phyloP scores from a whole-genome alignment of 768 basidiomycete species.

The Pleurotus giganteus region DNA sequence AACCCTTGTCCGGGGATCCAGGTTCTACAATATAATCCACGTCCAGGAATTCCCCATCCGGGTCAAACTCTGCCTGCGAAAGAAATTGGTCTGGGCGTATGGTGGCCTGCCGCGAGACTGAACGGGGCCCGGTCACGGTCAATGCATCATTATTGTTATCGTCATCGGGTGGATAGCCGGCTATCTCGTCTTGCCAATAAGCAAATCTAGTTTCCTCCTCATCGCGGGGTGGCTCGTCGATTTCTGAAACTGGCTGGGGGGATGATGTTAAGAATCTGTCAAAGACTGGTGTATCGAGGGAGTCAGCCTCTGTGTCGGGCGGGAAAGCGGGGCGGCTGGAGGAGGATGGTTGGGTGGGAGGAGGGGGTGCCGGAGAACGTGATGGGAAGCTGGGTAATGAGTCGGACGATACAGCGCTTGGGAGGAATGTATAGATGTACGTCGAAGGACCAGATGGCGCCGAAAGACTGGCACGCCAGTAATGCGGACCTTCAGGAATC shows the following conservation, averaged over 20 bases:
- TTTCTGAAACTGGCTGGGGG: slow-evolving; percentile 33
- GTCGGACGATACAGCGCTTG: slow-evolving; percentile 37
- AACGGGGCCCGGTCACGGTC: slow-evolving; percentile 10
- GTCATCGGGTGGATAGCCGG: slow-evolving; percentile 3
- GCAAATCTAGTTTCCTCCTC: slow-evolving; percentile 17
- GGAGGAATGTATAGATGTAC: slow-evolving; percentile 47
- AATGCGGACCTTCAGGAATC: slow-evolving; percentile 40
- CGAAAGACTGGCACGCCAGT: slow-evolving; percentile 33
- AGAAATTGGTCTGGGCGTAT: slow-evolving; percentile 6
- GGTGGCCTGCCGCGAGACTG: neutral
- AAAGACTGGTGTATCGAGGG: slow-evolving; percentile 27
- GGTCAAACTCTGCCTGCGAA: slow-evolving; percentile 31
- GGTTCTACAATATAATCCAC: slow-evolving; percentile 26
- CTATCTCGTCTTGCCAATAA: slow-evolving; percentile 14
- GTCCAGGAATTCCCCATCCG: slow-evolving; percentile 37
- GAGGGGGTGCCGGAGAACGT: slow-evolving; percentile 14
- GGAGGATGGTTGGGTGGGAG: slow-evolving; percentile 15
- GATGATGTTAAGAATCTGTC: slow-evolving; percentile 36
- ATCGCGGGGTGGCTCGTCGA: slow-evolving; percentile 21
- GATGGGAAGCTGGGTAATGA: slow-evolving; percentile 30
- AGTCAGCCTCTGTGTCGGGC: neutral
- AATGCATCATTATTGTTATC: slow-evolving; percentile 8
- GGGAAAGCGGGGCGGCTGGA: neutral
- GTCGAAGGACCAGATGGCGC: slow-evolving; percentile 2
- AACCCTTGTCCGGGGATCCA: slow-evolving; percentile 42